Evolutionary conservation across 192 early-diverging fungal genomes (phyloP).

Genomic region (Geranomyces michiganensis): DNA sequence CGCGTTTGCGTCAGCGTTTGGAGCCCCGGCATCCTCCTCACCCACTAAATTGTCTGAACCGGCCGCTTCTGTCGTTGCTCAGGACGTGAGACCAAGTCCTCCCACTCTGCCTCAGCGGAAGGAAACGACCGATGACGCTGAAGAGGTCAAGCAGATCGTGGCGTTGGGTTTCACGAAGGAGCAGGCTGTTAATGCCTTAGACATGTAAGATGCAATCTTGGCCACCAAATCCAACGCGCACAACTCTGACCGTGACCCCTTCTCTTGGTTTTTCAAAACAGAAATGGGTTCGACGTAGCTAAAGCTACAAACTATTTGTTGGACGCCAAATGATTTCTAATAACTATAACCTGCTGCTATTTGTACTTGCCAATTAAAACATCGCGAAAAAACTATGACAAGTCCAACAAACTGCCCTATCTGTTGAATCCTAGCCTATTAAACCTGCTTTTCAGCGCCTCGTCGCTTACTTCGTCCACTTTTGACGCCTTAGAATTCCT

Average conservation of each 20-base stretch:
- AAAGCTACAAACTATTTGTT: slow-evolving; percentile 41
- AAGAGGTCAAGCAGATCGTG: slow-evolving; percentile 45
- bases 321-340: neutral
- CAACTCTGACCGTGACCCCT: neutral
- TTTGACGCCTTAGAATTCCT: too few species aligned
- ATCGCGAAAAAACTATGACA: too few species aligned
- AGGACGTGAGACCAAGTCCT: neutral
- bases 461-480: too few species aligned
- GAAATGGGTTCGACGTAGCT: slow-evolving; percentile 41
- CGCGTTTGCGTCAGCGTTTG: neutral
- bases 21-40: neutral
- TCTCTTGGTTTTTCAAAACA: neutral
- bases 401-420: neutral
- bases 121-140: slow-evolving; percentile 25
- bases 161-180: slow-evolving; percentile 49
- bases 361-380: too few species aligned
- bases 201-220: slow-evolving; percentile 25
- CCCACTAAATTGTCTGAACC: too few species aligned
- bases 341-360: neutral
- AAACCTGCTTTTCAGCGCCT: too few species aligned
- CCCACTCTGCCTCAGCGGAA: neutral
- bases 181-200: slow-evolving; percentile 42
- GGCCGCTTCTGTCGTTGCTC: neutral
- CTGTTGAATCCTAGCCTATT: too few species aligned
- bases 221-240: neutral